Conservation (phyloP, 345 rosid species). For the Citrus sinensis region DVS_A1.0 CM039162.1:10361001-10361500, state of each 20-base stretch:
- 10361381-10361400: neutral
- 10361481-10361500: neutral
- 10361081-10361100: slow-evolving; percentile 68
- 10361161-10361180: slow-evolving; percentile 86
- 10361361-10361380: slow-evolving; percentile 55
- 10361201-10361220: slow-evolving; percentile 69
- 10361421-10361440: too few species aligned
- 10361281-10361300: slow-evolving; percentile 96
- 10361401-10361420: neutral
- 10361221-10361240: slow-evolving; percentile 81
- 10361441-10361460: too few species aligned
- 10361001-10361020: slow-evolving; percentile 72
- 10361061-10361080: slow-evolving; percentile 97
- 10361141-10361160: slow-evolving; percentile 91
- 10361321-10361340: slow-evolving; percentile 84
- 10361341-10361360: slow-evolving; percentile 69
- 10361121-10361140: slow-evolving; percentile 76
- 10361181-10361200: slow-evolving; percentile 92
- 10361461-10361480: too few species aligned
- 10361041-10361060: slow-evolving; percentile 87
- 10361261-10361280: slow-evolving; percentile 93
- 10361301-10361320: slow-evolving; percentile 97
- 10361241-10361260: slow-evolving; percentile 79
- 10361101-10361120: slow-evolving; percentile 87
- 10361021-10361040: slow-evolving; percentile 77